A percentile compares a stretch with the other conserved stretches of the same genome.
Conservation (phyloP, 345 rosid genomes). For the Melaleuca quinquenervia region DNA sequence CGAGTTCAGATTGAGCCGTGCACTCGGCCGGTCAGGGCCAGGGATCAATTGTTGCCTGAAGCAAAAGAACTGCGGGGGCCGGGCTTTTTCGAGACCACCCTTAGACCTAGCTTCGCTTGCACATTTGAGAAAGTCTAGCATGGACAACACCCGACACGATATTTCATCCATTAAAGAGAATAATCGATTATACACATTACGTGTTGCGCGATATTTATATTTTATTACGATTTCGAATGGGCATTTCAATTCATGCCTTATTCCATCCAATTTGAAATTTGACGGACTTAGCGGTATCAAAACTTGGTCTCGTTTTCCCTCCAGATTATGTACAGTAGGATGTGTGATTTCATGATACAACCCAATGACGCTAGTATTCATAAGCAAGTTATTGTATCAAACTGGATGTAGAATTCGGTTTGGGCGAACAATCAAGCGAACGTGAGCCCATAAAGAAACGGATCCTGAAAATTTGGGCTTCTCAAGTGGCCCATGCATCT, state of each 20-base stretch:
- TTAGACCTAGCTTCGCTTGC: too few species aligned
- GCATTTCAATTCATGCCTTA: background rate
- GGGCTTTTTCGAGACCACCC: background rate
- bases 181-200: too few species aligned
- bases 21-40: background rate
- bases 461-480: background rate
- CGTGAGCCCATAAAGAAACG: background rate
- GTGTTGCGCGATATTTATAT: too few species aligned
- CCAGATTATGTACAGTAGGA: too few species aligned
- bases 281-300: background rate
- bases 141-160: too few species aligned
- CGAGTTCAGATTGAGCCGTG: background rate
- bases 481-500: background rate
- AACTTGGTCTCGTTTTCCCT: too few species aligned
- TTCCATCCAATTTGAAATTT: background rate
- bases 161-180: too few species aligned
- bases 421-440: background rate
- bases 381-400: background rate
- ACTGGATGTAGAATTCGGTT: accelerated
- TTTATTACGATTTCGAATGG: too few species aligned
- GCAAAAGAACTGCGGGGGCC: background rate
- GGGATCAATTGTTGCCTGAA: background rate
- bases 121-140: too few species aligned
- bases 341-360: too few species aligned
- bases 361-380: too few species aligned